Conservation (phyloP, 257 asterid species). For the Solanum raphanifolium region DNA sequence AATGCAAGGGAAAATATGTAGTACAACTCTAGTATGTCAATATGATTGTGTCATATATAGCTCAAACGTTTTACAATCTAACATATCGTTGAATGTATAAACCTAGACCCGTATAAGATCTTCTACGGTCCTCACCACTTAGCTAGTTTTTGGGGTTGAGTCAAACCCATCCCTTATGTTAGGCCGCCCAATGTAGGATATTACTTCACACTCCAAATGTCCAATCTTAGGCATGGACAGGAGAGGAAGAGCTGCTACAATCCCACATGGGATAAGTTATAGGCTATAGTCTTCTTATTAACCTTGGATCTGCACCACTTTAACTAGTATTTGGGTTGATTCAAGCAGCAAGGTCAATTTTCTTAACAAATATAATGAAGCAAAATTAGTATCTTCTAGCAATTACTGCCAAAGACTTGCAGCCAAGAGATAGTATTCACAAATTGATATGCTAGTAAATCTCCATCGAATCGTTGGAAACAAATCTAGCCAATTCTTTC, state of each 20-base stretch:
- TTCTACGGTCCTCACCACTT: background rate
- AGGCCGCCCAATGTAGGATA: background rate
- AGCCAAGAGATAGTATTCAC: background rate
- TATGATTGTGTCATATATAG: background rate
- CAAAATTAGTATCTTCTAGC: background rate
- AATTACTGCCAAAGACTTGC: background rate
- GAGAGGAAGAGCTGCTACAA: background rate
- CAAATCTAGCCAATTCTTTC: background rate
- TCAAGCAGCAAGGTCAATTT: background rate
- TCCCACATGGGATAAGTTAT: background rate
- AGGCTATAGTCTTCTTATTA: background rate
- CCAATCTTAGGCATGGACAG: background rate
- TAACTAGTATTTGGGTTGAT: background rate
- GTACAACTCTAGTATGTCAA: background rate
- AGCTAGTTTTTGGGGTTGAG: background rate
- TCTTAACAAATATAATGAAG: background rate
- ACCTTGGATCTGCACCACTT: background rate
- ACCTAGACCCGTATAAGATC: background rate
- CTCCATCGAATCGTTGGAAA: background rate
- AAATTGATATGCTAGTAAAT: background rate
- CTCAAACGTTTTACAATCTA: background rate
- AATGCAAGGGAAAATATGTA: background rate
- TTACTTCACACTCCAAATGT: background rate
- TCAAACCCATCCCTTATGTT: background rate
- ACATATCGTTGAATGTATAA: background rate